Base-by-base conservation (phyloP, 1,284 basidiomycete genomes). In the Anthracocystis setariae region DNA sequence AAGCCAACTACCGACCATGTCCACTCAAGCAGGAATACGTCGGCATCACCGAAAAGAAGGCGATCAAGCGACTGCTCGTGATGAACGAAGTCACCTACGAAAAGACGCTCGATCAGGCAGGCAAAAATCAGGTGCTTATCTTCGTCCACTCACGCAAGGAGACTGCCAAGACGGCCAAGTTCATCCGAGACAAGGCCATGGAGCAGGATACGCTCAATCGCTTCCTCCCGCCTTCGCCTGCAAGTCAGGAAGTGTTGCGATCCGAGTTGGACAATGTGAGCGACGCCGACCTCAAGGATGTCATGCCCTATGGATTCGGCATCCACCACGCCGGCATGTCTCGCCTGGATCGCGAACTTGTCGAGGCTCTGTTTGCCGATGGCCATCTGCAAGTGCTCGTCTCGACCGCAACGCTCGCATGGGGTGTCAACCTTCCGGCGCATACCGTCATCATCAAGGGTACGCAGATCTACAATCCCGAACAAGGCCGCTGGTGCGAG, bases 71-170 rank as follows among this genome's bases (percentile, higher is more conserved):
- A 4, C 92, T 95, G 81, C 94, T 98, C 82, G 90, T 98, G 66
- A 95, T 94, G 88, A 99, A 99, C 85, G 94, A 98, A 83, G 94
- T 98, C 39, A 96, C 94, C 83, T 98, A 98, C 86, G 95, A 98
- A 84, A 99, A 98, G 86, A 77, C 80, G 29, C 68, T 80, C 44
- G 79, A 82, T 24, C 80, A 82, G 39, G 78, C 76, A 7, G 78
- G 72, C n/a, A 73, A 78, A 52, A 81, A 80, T 39, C 78, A 80
- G 56, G 71, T 81, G 0, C 88, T 98, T 33, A 94, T 98, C 32
- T 98, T 98, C 80, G 94, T 98, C 0, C 96, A 99, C 83, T 98
- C 95, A 46, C 89, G 96, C 55, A 98, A 98, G 85, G 94, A 97
- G 85, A 98, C 96, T 0, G 92, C 93, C 35, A 98, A 98, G 86